These are phyloP conservation scores for Petunia axillaris DNA, from an alignment of 257 asterid genomes.

Conservation along the genomic window DNA sequence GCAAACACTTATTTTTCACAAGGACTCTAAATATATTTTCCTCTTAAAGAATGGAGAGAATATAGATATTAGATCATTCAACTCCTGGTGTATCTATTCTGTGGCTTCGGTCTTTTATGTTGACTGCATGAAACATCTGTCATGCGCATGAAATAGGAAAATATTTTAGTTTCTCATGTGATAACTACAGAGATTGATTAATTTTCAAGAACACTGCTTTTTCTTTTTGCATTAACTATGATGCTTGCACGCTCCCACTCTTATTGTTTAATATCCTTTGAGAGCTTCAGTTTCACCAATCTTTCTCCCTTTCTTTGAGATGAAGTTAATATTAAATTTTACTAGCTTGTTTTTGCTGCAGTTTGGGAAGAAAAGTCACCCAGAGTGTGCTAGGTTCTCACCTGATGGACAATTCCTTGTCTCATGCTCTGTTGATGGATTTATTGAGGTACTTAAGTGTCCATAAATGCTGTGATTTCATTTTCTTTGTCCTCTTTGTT, in stretches of 20 bases:
- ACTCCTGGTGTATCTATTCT: background rate
- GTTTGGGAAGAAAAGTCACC: conserved; percentile 96
- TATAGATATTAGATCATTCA: background rate
- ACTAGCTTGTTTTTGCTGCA: conserved; percentile 44
- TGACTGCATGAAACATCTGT: background rate
- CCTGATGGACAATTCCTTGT: conserved; percentile 99
- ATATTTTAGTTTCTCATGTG: no score
- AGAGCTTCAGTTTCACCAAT: background rate
- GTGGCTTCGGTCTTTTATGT: no score
- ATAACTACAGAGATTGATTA: no score
- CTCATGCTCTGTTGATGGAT: conserved; percentile 95
- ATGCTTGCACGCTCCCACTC: no score
- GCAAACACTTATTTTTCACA: background rate
- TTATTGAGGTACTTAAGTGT: conserved; percentile 66
- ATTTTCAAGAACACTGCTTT: no score
- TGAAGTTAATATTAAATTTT: background rate
- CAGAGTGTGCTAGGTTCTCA: conserved; percentile 88
- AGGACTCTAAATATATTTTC: background rate
- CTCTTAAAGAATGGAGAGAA: background rate
- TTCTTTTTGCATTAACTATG: no score
- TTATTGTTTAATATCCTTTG: no score
- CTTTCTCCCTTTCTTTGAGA: background rate
- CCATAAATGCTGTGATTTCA: conserved; percentile 23
- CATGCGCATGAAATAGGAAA: no score
- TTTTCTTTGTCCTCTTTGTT: conserved; percentile 25